Base-by-base conservation (phyloP, 2,329 filamentous ascomycete species). In the Pseudocercospora crystallina region DNA sequence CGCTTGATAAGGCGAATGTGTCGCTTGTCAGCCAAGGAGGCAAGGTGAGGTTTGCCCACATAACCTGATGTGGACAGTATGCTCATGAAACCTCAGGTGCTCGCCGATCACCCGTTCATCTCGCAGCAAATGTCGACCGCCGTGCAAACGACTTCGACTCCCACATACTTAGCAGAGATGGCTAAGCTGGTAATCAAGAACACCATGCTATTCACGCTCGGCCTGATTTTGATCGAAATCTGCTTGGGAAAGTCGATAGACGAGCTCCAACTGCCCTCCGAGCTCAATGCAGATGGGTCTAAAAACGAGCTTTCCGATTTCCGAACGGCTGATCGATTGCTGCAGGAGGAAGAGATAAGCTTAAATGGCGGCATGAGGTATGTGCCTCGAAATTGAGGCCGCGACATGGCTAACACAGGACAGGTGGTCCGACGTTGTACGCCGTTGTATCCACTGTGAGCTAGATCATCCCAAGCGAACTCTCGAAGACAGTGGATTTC, bases 211-310 rank as follows among this genome's bases (percentile, higher is more conserved):
- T 71, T 69, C 40, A 61, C 66, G 1, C 52, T 71, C 0, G 69
- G 68, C 0, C 47, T 70, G 1, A 46, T 67, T 8, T 59, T 71
- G 5, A 66, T 69, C 30, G 66, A 71, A 43, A 58, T 72, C 2
- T 70, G 66, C 59, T 61, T 65, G 40, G 56, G 59, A 1, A 53
- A 61, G 43, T 42, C 64, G 3, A 47, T 70, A 1, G 44, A 49
- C 3, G 58, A 62, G 1, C 46, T 69, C 8, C 49, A 58, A 2
- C 42, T 47, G 13, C 43, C 56, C 3, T 54, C 54, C 5, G 59
- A 65, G n/a, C 38, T 59, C 1, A 57, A 49, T 12, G 5, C 49
- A 11, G 49, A 58, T 17, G 63, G 56, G 46, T 36, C 46, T 2
- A 46, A 42, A 15, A 41, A 50, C 26, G 33, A 47, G 10, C 33